Evolutionary conservation across 768 basidiomycete genomes (phyloP).

Genomic region (Dioszegia hungarica): DNA sequence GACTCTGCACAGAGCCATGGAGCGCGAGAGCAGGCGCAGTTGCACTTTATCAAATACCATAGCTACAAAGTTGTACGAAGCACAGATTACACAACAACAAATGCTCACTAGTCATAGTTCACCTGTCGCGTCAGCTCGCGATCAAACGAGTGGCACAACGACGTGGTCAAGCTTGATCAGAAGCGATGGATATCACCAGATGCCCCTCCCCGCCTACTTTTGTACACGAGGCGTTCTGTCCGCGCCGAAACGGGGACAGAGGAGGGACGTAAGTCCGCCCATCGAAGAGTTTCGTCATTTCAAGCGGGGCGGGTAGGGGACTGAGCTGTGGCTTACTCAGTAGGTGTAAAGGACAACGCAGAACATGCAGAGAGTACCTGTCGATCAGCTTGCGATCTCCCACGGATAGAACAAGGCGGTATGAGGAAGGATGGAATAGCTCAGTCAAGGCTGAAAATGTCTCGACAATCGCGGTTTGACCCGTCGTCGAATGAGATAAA

Average conservation of each 20-base stretch:
- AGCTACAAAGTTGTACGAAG: background rate
- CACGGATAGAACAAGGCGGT: background rate
- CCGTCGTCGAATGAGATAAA: slow-evolving; percentile 42
- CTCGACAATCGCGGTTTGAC: slow-evolving; percentile 34
- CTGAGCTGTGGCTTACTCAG: background rate
- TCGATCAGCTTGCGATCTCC: background rate
- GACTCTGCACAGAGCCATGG: too few species aligned
- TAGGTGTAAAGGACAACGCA: background rate
- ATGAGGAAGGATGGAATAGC: slow-evolving; percentile 11
- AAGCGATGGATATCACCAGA: slow-evolving; percentile 43
- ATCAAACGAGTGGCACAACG: background rate
- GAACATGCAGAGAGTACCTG: background rate
- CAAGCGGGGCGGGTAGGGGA: background rate
- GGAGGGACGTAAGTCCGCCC: slow-evolving; percentile 41
- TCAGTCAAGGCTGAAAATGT: slow-evolving; percentile 48
- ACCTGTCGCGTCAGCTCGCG: background rate
- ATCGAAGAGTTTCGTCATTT: slow-evolving; percentile 40
- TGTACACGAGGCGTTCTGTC: slow-evolving; percentile 46
- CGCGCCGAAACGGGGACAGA: slow-evolving; percentile 12
- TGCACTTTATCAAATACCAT: too few species aligned
- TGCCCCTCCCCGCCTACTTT: slow-evolving; percentile 41
- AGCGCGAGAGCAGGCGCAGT: too few species aligned
- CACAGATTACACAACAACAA: background rate
- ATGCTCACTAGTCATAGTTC: background rate
- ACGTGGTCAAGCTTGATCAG: slow-evolving; percentile 14